Base-by-base conservation (phyloP, 371 early-diverging fungal genomes). In the Encephalitozoon intestinalis region DNA sequence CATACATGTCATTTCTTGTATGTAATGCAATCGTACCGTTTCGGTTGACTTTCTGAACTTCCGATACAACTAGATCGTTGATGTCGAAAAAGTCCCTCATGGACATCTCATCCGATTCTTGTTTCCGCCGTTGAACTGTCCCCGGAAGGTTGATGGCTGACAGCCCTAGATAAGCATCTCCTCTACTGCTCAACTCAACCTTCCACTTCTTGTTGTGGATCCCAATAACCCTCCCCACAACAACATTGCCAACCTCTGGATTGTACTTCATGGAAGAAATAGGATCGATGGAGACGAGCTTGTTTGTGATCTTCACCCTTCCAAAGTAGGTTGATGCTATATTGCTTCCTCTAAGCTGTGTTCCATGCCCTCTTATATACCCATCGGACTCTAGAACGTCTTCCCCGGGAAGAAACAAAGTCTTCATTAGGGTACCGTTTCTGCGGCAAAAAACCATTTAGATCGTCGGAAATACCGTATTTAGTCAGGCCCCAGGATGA, bases 181-280 rank as follows among this genome's bases (percentile, higher is more conserved):
- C 90, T 43, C 90, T 88, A 30, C 91, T 88, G 81, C 91, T 92
- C 40, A 94, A 89, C 82, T 96, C 95, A 0, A 96, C 91, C 78
- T 91, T 92, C 99, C 99, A 98, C 79, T 95, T 90, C 86, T 90
- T 95, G 65, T 67, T 78, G n/a, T 79, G 85, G 63, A 92, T 91
- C 78, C 92, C 93, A 26, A 90, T 91, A 39, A 98, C 90, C 49
- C 97, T 87, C 0, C 97, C 97, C 3, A 98, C 93, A 0, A 98
- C 92, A 53, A 96, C 92, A 87, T 98, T 97, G 58, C 99, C 97
- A 75, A 96, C 91, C 79, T 95, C 93, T 50, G 93, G 93, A 9
- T 87, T 87, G 80, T 91, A 91, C 84, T 89, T 88, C 30, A 50
- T 25, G 31, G 64, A 85, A 51, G 91, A 89, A 49, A 94, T 83